A percentile compares a stretch with the other conserved stretches of the same genome.
phyloP scores from a whole-genome alignment of 768 basidiomycete genomes.

The Termitomyces sp. region DNA sequence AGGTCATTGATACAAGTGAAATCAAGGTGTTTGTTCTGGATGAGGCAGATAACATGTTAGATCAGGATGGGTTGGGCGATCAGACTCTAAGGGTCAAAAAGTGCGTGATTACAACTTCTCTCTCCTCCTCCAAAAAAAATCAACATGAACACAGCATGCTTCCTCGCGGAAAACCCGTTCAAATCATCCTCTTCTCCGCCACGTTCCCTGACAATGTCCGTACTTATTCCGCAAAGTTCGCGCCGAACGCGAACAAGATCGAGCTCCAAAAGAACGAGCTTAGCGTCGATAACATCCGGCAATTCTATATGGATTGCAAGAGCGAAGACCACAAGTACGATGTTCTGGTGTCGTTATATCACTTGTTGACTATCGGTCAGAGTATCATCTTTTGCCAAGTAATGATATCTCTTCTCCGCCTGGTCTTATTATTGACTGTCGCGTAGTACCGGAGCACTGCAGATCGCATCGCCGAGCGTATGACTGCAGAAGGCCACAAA shows the following conservation, averaged over 20 bases:
- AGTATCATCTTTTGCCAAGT: slow-evolving; percentile 98
- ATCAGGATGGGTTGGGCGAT: slow-evolving; percentile 89
- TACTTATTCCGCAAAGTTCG: slow-evolving; percentile 87
- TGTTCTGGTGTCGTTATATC: slow-evolving; percentile 85
- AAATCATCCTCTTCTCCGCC: slow-evolving; percentile 96
- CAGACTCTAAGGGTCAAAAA: slow-evolving; percentile 93
- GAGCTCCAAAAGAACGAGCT: slow-evolving; percentile 92
- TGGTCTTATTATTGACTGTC: background rate
- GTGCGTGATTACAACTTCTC: slow-evolving; percentile 35
- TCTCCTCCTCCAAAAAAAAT: background rate
- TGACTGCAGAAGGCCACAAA: slow-evolving; percentile 92
- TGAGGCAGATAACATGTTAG: slow-evolving; percentile 99
- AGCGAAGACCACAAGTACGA: slow-evolving; percentile 94
- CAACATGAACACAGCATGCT: slow-evolving; percentile 40
- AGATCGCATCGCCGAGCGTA: slow-evolving; percentile 85
- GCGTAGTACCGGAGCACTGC: slow-evolving; percentile 83
- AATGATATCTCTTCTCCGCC: slow-evolving; percentile 7
- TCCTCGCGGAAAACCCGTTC: slow-evolving; percentile 45
- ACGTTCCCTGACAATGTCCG: slow-evolving; percentile 96
- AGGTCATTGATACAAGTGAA: slow-evolving; percentile 69
- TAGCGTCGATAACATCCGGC: slow-evolving; percentile 88
- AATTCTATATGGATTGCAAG: slow-evolving; percentile 97
- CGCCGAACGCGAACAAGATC: slow-evolving; percentile 94
- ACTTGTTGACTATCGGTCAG: slow-evolving; percentile 90
- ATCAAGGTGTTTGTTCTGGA: slow-evolving; percentile 95